phyloP scores from a whole-genome alignment of 345 rosid genomes.

The Eucalyptus tenuipes region DNA sequence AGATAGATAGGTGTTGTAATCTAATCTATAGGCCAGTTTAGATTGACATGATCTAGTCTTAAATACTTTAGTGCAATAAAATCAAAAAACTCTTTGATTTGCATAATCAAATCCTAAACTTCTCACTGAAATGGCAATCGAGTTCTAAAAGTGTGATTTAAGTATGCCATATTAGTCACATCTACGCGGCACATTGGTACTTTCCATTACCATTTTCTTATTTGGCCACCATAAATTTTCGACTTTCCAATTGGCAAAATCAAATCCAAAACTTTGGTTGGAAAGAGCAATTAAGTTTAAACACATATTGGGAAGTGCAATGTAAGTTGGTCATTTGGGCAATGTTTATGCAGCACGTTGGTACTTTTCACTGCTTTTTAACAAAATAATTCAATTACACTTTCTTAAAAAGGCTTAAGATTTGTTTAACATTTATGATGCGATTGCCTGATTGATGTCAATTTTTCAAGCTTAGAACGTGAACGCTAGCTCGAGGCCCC shows the following conservation, averaged over 20 bases:
- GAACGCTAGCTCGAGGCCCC: not conserved
- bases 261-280: not conserved
- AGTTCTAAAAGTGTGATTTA: not conserved
- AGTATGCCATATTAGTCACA: not conserved
- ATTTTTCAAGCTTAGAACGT: not conserved
- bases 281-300: not conserved
- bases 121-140: not conserved
- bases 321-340: not conserved
- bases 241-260: not conserved
- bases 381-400: not conserved
- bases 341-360: not conserved
- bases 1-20: not conserved
- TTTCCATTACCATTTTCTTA: not conserved
- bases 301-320: not conserved
- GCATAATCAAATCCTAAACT: not conserved
- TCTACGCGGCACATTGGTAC: not conserved
- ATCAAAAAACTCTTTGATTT: not conserved
- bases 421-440: not conserved
- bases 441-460: not conserved
- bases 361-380: not conserved
- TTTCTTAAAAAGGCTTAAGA: not conserved
- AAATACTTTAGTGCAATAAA: not conserved
- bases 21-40: not conserved
- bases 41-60: not conserved
- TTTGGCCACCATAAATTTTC: not conserved